phyloP scores from a whole-genome alignment of 257 asterid species.

The Fraxinus anomala region DNA sequence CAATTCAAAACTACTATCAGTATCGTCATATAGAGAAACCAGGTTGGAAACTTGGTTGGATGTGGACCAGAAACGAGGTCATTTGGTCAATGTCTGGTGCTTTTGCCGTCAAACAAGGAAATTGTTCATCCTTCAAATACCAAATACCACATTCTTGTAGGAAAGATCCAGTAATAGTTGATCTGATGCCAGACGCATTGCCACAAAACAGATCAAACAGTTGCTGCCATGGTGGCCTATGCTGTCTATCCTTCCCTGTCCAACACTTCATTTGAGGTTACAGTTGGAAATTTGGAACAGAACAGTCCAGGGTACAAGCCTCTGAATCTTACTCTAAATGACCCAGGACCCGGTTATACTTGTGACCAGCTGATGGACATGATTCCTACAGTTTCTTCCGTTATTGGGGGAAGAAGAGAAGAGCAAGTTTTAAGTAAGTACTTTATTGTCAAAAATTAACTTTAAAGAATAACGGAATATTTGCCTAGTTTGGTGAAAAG shows the following conservation, averaged over 20 bases:
- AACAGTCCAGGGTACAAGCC: slow-evolving; percentile 44
- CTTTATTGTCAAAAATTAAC: not conserved
- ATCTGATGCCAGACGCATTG: slow-evolving; percentile 45
- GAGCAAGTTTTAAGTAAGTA: slow-evolving; percentile 69
- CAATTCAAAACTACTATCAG: slow-evolving; percentile 64
- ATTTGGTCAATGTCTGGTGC: slow-evolving; percentile 70
- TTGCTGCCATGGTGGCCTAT: slow-evolving; percentile 60
- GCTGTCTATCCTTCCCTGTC: slow-evolving; percentile 50
- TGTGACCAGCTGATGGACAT: slow-evolving; percentile 46
- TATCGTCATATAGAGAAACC: slow-evolving; percentile 65
- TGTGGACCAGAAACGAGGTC: slow-evolving; percentile 51
- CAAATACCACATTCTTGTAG: slow-evolving; percentile 63
- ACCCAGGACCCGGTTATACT: slow-evolving; percentile 68
- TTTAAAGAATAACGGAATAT: not conserved
- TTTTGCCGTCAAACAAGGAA: slow-evolving; percentile 57
- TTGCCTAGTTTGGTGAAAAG: no score
- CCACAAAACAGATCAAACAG: slow-evolving; percentile 37
- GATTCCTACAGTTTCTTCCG: slow-evolving; percentile 55
- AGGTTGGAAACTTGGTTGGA: slow-evolving; percentile 80
- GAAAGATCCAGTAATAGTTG: slow-evolving; percentile 46
- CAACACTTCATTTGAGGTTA: slow-evolving; percentile 47
- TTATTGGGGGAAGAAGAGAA: slow-evolving; percentile 53
- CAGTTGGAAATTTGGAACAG: slow-evolving; percentile 55
- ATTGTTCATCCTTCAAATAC: slow-evolving; percentile 52
- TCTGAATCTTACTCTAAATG: slow-evolving; percentile 47